phyloP scores from a whole-genome alignment of 768 basidiomycete genomes.

The Boletus sp. region DNA sequence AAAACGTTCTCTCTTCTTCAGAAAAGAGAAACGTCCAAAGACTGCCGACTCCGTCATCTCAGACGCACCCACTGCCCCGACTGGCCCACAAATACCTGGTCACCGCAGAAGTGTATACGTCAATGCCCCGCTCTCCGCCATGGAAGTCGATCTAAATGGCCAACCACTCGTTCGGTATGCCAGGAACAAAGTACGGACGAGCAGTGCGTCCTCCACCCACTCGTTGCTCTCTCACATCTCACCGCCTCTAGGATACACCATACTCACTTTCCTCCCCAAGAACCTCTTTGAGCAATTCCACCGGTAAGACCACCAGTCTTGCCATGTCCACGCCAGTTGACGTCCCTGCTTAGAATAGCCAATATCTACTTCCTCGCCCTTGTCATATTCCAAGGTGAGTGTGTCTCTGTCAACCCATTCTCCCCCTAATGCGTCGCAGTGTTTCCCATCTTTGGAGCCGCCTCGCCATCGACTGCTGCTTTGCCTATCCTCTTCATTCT shows the following conservation, averaged over 20 bases:
- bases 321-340: neutral
- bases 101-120: conserved; percentile 75
- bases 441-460: conserved; percentile 88
- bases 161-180: conserved; percentile 78
- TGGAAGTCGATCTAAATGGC: conserved; percentile 66
- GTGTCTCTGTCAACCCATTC: neutral
- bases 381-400: conserved; percentile 76
- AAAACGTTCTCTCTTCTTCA: conserved; percentile 57
- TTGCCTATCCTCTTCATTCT: conserved; percentile 88
- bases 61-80: conserved; percentile 17
- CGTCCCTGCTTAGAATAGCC: conserved; percentile 53
- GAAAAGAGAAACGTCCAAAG: conserved; percentile 47
- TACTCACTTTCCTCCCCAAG: conserved; percentile 88
- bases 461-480: conserved; percentile 75
- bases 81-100: conserved; percentile 41
- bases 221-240: neutral
- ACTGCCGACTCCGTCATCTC: conserved; percentile 31
- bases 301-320: conserved; percentile 44
- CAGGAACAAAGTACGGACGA: conserved; percentile 92
- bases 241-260: conserved; percentile 69
- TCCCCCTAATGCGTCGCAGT: conserved; percentile 41
- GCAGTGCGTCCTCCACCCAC: conserved; percentile 55
- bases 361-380: conserved; percentile 88
- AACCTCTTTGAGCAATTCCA: conserved; percentile 95
- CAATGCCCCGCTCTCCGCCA: conserved; percentile 61